Evolutionary conservation across 345 rosid species (phyloP), one percentile per base, ranked within the genome.

Genomic region (Heritiera littoralis): DNA sequence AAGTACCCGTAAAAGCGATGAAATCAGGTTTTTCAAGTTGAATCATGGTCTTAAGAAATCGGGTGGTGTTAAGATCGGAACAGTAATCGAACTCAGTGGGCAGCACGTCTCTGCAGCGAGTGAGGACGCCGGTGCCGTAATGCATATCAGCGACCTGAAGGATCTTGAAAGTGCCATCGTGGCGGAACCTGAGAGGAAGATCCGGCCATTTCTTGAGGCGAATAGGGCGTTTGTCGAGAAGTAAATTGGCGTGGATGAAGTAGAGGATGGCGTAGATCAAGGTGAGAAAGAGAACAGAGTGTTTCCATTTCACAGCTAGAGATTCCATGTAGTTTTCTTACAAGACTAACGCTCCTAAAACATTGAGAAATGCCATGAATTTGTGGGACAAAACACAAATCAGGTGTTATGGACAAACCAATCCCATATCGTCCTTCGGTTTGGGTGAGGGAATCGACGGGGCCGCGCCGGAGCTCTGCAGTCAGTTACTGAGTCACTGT

Each of bases 131-230:
- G 81, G 86, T 90, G 38, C 98, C 98, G 77, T 54, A 93, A 83
- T 95, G 98, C 98, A 95, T 91, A 80, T 95, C 98, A 28, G 98
- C 97, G 67, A 94, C 96, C 98, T 95, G 97, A 56, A 93, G 94
- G 92, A 93, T 95, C 78, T 93, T 95, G 92, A 93, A 95, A n/a
- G 94, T 88, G 72, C 95, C 98, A 54, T 93, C 95, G 63, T 87
- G 82, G 45, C 89, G 93, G 81, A 95, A 95, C 8, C 92, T 89
- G 58, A 92, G 90, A 74, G 98, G 98, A 65, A 90, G 97, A 82
- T 85, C 80, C 3, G 93, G 81, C 77, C 86, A 81, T 35, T 80
- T 81, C 85, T 91, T 95, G 66, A 89, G 45, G 75, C 67, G 94
- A 81, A 90, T 63, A 38, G 74, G 70, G 77, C 73, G 79, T 32